These are phyloP conservation scores for Quercus agrifolia DNA, from an alignment of 306 rosid genomes.

Conservation along the genomic window DNA sequence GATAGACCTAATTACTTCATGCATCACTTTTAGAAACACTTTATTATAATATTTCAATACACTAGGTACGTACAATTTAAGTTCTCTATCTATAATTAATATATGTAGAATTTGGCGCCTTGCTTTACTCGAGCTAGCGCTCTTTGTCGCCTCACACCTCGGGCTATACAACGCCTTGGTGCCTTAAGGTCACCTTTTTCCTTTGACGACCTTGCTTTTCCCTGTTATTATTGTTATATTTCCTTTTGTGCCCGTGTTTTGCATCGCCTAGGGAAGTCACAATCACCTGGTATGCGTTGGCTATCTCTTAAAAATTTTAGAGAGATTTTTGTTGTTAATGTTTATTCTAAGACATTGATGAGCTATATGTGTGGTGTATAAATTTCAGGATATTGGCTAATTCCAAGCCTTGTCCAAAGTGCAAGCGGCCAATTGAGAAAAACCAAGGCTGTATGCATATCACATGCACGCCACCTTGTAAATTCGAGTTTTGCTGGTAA, in stretches of 20 bases:
- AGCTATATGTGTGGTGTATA: constrained; percentile 5
- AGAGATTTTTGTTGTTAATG: neutral
- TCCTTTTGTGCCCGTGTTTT: neutral
- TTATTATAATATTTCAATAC: too few relatives aligned
- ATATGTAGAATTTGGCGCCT: too few relatives aligned
- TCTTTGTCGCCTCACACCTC: too few relatives aligned
- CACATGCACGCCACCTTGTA: constrained; percentile 88
- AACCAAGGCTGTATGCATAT: constrained; percentile 96
- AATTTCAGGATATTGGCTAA: constrained; percentile 67
- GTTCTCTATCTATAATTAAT: too few relatives aligned
- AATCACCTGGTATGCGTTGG: neutral
- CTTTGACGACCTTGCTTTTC: too few relatives aligned
- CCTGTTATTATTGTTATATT: too few relatives aligned
- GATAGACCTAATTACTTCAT: too few relatives aligned
- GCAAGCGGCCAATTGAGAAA: constrained; percentile 90
- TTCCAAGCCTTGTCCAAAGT: constrained; percentile 86
- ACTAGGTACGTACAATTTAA: too few relatives aligned
- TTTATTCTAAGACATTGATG: neutral
- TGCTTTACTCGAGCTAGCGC: too few relatives aligned
- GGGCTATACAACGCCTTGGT: too few relatives aligned
- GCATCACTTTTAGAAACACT: too few relatives aligned
- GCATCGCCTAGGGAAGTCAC: neutral
- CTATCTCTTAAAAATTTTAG: neutral
- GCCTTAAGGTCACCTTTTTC: too few relatives aligned
- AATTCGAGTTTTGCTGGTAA: constrained; percentile 93